phyloP scores from a whole-genome alignment of 257 asterid genomes.

The Nicotiana obtusifolia region DNA sequence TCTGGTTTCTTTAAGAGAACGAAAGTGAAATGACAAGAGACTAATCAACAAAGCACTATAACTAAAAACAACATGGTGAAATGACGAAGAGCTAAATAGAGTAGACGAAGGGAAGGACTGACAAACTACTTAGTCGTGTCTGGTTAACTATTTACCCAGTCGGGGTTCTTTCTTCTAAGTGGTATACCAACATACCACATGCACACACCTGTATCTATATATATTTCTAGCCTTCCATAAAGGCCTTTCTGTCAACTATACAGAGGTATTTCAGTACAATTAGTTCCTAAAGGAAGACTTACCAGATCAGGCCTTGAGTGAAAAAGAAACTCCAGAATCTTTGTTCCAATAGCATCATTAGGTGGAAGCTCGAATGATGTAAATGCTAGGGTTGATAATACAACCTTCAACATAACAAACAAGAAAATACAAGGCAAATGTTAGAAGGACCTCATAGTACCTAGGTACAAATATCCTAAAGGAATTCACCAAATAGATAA shows the following conservation, averaged over 20 bases:
- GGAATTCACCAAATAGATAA: neutral
- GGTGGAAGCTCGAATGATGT: constrained; percentile 98
- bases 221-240: neutral
- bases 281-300: constrained; percentile 23
- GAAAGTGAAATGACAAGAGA: neutral
- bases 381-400: constrained; percentile 88
- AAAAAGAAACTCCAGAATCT: constrained; percentile 80
- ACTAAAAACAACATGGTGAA: neutral
- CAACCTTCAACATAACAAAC: constrained; percentile 52
- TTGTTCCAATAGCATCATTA: constrained; percentile 86
- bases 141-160: neutral
- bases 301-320: constrained; percentile 98
- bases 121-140: neutral
- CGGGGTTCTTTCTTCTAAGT: neutral
- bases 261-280: neutral
- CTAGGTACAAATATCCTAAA: neutral
- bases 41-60: neutral
- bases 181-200: neutral
- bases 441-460: neutral
- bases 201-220: neutral
- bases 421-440: constrained; percentile 10
- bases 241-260: neutral
- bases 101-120: neutral
- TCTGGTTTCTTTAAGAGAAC: neutral
- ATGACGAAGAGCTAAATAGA: neutral